Percentiles rank a stretch among this genome's conserved stretches.
These are phyloP conservation scores for Bipolaris gigantea DNA, from an alignment of 2,329 filamentous ascomycete genomes.

Conservation along the genomic window DNA sequence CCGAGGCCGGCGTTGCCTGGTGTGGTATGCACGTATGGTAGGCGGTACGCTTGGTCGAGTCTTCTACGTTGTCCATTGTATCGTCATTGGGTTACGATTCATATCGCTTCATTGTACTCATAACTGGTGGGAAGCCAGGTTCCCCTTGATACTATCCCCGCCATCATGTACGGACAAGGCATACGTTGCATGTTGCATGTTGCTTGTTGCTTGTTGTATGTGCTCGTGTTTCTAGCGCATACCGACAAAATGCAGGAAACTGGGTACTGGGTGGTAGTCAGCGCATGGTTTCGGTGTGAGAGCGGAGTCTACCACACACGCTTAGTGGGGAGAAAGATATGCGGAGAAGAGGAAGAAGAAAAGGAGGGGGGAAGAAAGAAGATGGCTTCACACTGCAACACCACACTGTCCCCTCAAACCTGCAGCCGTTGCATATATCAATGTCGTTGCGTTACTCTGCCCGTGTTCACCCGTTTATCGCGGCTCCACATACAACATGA, in stretches of 20 bases:
- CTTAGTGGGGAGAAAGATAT: background rate
- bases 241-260: background rate
- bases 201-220: no score
- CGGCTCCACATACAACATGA: background rate
- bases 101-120: background rate
- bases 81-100: background rate
- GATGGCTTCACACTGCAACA: background rate
- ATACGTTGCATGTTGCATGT: background rate
- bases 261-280: background rate
- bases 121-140: no score
- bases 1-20: slow-evolving; percentile 2
- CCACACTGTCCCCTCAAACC: background rate
- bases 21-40: background rate
- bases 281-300: background rate
- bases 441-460: background rate
- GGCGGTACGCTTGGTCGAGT: background rate
- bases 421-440: background rate
- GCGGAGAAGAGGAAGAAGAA: background rate
- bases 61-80: background rate
- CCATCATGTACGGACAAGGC: background rate
- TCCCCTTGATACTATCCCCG: no score
- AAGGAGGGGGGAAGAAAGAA: background rate
- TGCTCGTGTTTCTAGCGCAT: background rate
- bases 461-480: background rate
- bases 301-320: background rate